A percentile compares a stretch with the other conserved stretches of the same genome.
Evolutionary conservation across 805 yeast species (phyloP).

Genomic region (Candida dendrica): DNA sequence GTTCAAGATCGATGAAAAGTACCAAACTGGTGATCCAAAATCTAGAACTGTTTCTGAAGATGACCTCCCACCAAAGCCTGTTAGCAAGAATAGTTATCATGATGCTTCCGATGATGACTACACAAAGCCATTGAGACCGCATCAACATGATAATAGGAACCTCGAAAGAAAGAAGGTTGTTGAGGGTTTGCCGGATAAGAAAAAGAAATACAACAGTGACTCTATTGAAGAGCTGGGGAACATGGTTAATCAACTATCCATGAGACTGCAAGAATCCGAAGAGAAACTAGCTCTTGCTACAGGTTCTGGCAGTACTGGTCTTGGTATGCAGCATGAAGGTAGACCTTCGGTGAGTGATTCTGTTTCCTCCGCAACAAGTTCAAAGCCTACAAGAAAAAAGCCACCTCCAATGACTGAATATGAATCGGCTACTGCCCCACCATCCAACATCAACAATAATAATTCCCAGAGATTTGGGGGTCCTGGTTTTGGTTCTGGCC

Average conservation of each 20-base stretch:
- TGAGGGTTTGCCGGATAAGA: not conserved
- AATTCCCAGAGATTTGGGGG: no score
- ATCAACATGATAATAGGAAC: not conserved
- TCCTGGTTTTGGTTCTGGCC: not conserved
- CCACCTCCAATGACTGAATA: slow-evolving; percentile 4
- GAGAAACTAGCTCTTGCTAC: slow-evolving; percentile 9
- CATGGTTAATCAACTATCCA: slow-evolving; percentile 27
- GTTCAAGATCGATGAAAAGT: not conserved
- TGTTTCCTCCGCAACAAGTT: slow-evolving; percentile 1
- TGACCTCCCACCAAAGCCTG: not conserved
- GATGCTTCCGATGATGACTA: not conserved
- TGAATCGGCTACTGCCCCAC: not conserved
- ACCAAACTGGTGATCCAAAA: not conserved
- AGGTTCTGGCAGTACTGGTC: slow-evolving; percentile 9
- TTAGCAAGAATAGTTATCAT: not conserved
- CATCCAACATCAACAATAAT: no score
- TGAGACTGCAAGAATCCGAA: slow-evolving; percentile 19
- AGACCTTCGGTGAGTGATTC: not conserved
- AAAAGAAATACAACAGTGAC: slow-evolving; percentile 2
- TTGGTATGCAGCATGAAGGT: slow-evolving; percentile 1
- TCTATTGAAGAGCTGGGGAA: slow-evolving; percentile 25
- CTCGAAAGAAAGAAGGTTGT: not conserved
- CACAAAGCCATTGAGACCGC: not conserved
- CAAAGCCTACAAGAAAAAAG: slow-evolving; percentile 5
- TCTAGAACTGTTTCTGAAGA: not conserved